Evolutionary conservation across 257 asterid species (phyloP), one percentile per base, ranked within the genome.

Genomic region (Capsicum pubescens): DNA sequence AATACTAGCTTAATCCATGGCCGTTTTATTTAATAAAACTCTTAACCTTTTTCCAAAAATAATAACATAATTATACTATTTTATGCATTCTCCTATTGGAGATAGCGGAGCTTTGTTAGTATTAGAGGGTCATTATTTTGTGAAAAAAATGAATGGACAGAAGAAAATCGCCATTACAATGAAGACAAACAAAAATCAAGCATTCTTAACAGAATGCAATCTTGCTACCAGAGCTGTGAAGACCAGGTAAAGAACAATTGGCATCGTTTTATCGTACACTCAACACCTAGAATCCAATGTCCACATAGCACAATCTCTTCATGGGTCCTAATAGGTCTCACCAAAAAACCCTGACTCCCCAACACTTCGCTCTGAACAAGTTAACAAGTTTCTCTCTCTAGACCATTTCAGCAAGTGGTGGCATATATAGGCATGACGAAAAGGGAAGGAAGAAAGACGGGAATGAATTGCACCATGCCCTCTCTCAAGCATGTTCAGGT

Each of bases 91-190:
- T 12, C 42, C 39, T 19, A 19, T 61, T 19, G 39, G 69, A 61
- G 69, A 61, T 61, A 19, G 32, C 32, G 69, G 50, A 12, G 19
- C 50, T 36, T 67, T 39, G 52, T 19, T 36, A 17, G 78, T 42
- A 42, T 42, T 42, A 70, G 19, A 42, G 16, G 15, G 79, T 42
- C 79, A 70, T 9, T 42, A 70, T 56, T 69, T 39, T 32, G 78
- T 70, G 79, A 26, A 42, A 70, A 70, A 42, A 68, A 68, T 67
- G 74, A 15, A 58, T 14, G 26, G 77, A 68, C 39, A 61, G 69
- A 21, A 61, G 39, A 61, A 26, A 64, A 11, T 15, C 44, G 6
- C 32, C 71, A 64, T 26, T 64, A 64, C 17, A 64, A 64, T 11
- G 44, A 64, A 64, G 16, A 61, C 16, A 64, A 64, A 64, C 71